phyloP scores from a whole-genome alignment of 805 yeast species.

The Ogataea populi-albae region DNA sequence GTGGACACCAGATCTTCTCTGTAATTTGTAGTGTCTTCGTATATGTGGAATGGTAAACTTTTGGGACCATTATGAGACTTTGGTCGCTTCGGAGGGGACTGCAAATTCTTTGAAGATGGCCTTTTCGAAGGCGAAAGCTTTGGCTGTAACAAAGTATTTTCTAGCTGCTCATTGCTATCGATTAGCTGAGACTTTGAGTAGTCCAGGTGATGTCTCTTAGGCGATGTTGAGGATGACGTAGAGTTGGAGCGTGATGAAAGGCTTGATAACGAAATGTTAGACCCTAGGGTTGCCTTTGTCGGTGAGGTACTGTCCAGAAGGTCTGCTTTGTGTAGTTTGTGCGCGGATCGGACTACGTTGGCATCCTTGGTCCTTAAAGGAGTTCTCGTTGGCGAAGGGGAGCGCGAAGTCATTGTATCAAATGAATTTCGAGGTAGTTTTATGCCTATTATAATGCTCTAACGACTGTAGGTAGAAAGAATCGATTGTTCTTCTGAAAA shows the following conservation, averaged over 20 bases:
- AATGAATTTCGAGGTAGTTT: too few relatives aligned
- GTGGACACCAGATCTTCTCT: constrained; percentile 8
- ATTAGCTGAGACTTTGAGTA: constrained; percentile 8
- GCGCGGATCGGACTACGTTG: constrained; percentile 3
- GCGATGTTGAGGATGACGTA: constrained; percentile 7
- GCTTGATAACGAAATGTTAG: too few relatives aligned
- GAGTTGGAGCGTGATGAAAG: constrained; percentile 8
- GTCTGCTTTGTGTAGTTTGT: too few relatives aligned
- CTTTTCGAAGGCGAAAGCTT: constrained; percentile 13
- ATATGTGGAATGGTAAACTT: constrained; percentile 16
- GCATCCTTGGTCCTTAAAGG: constrained; percentile 9
- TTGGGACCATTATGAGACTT: constrained; percentile 2
- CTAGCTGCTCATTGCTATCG: constrained; percentile 12
- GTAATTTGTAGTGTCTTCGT: constrained; percentile 16
- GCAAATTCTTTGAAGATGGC: constrained; percentile 7
- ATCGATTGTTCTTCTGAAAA: too few relatives aligned
- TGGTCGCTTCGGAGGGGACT: constrained; percentile 15
- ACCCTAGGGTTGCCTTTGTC: too few relatives aligned
- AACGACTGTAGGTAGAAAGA: too few relatives aligned
- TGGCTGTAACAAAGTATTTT: constrained; percentile 4
- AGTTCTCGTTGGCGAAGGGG: constrained; percentile 8
- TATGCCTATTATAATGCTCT: too few relatives aligned
- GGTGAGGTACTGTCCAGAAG: too few relatives aligned
- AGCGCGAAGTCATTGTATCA: constrained; percentile 1
- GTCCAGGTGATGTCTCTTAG: constrained; percentile 6